Percentiles rank a stretch among this genome's conserved stretches.
These are phyloP conservation scores for Podaxis mareebaensis DNA, from an alignment of 768 basidiomycete species.

Conservation along the genomic window DNA sequence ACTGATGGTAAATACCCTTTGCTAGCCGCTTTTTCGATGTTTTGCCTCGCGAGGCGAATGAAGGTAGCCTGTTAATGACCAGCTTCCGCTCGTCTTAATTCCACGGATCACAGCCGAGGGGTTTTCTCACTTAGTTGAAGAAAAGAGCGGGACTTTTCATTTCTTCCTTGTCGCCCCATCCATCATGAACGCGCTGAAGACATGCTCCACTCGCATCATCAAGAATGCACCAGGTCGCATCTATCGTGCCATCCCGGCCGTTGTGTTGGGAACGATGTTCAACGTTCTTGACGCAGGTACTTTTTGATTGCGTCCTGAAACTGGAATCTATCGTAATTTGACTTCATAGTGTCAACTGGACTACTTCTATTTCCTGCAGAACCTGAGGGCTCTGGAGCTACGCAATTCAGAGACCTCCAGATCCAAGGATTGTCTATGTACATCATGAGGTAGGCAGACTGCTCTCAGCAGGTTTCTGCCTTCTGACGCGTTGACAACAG, in stretches of 20 bases:
- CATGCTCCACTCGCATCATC: not conserved
- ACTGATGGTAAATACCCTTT: too few species aligned
- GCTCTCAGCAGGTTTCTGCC: not conserved
- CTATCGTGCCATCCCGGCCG: conserved; percentile 23
- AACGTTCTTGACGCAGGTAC: conserved; percentile 23
- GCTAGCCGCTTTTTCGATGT: too few species aligned
- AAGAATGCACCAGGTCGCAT: conserved; percentile 19
- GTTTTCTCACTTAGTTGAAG: not conserved
- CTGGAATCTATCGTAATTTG: not conserved
- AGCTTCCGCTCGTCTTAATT: not conserved
- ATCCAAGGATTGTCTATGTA: conserved; percentile 27
- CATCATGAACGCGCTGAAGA: conserved; percentile 8
- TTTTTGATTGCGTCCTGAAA: not conserved
- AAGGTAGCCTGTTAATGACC: too few species aligned
- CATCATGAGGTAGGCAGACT: conserved; percentile 22
- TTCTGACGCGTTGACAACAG: not conserved
- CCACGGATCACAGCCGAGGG: not conserved
- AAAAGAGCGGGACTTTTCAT: not conserved
- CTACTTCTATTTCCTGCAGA: conserved; percentile 23
- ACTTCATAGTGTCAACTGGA: conserved; percentile 23
- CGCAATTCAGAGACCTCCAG: conserved; percentile 21
- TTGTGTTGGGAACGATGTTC: conserved; percentile 23
- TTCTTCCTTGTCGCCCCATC: not conserved
- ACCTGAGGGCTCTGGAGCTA: conserved; percentile 12
- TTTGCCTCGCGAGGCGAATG: too few species aligned